phyloP scores from a whole-genome alignment of 2,329 filamentous ascomycete genomes.

The Scleromitrula shiraiana region DNA sequence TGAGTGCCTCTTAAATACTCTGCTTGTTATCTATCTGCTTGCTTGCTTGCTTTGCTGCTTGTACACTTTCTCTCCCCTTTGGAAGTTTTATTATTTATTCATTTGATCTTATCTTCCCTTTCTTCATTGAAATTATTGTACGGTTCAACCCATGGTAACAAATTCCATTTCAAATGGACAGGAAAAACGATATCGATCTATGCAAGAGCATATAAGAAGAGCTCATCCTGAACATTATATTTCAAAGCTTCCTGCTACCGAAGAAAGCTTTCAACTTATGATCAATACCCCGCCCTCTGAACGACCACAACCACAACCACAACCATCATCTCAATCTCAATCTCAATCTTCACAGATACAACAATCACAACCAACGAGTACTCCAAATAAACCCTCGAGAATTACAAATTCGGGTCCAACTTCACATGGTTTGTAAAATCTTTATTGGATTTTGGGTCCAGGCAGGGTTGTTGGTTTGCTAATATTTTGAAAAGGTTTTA shows the following conservation, averaged over 20 bases:
- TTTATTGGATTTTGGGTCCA: no score
- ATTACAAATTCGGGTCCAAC: conserved; percentile 24
- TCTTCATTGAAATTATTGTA: conserved; percentile 23
- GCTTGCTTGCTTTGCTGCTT: no score
- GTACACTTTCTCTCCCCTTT: no score
- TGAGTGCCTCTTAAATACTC: conserved; percentile 58
- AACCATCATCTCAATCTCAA: no score
- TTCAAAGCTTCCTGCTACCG: conserved; percentile 91
- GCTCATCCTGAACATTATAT: conserved; percentile 97
- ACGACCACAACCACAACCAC: conserved; percentile 21
- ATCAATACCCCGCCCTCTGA: conserved; percentile 48
- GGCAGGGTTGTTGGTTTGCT: conserved; percentile 19
- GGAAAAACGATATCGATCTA: conserved; percentile 95
- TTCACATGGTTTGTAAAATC: conserved; percentile 23
- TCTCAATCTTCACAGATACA: no score
- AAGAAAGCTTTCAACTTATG: conserved; percentile 69
- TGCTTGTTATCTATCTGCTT: conserved; percentile 25
- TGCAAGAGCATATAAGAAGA: conserved; percentile 98
- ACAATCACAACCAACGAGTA: background rate
- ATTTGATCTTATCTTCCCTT: no score
- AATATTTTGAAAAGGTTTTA: conserved; percentile 37
- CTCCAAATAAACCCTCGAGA: background rate
- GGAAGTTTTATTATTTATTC: no score
- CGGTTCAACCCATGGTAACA: conserved; percentile 30
- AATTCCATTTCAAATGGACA: conserved; percentile 36